Conservation (phyloP, 768 basidiomycete species). For the Lyophyllum atratum region DNA sequence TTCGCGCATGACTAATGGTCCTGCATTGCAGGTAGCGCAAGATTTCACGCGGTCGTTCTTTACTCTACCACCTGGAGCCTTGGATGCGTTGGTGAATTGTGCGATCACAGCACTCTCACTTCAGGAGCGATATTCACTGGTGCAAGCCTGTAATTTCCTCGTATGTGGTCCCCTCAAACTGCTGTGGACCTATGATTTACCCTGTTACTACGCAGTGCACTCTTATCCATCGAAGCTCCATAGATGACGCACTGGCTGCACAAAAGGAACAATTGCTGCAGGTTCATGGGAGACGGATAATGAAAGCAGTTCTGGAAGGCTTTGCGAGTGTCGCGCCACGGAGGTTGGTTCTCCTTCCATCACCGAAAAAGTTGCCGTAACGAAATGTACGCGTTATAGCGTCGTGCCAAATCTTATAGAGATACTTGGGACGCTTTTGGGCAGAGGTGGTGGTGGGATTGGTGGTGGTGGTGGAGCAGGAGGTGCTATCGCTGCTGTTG, state of each 20-base stretch:
- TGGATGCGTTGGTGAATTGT: slow-evolving; percentile 67
- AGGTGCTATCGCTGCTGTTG: slow-evolving; percentile 44
- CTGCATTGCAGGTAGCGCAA: slow-evolving; percentile 36
- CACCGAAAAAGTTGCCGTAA: neutral
- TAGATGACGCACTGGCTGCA: slow-evolving; percentile 59
- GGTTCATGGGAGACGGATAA: slow-evolving; percentile 62
- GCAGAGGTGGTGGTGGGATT: slow-evolving; percentile 39
- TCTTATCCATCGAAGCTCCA: slow-evolving; percentile 65
- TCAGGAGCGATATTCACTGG: slow-evolving; percentile 81
- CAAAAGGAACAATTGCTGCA: slow-evolving; percentile 45
- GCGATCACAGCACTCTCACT: slow-evolving; percentile 63
- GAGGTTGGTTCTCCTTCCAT: slow-evolving; percentile 10
- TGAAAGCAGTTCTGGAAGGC: slow-evolving; percentile 74
- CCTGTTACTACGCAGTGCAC: slow-evolving; percentile 44
- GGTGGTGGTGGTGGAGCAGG: slow-evolving; percentile 24
- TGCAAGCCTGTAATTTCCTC: slow-evolving; percentile 79
- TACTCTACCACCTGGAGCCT: slow-evolving; percentile 54
- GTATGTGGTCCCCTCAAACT: slow-evolving; percentile 43
- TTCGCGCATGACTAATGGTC: neutral
- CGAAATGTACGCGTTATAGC: slow-evolving; percentile 34
- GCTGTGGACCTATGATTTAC: neutral
- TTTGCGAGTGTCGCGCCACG: slow-evolving; percentile 86
- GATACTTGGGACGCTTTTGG: slow-evolving; percentile 67
- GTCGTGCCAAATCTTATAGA: slow-evolving; percentile 85
- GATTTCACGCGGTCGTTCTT: slow-evolving; percentile 61